A percentile compares a stretch with the other conserved stretches of the same genome.
phyloP scores from a whole-genome alignment of 345 rosid genomes.

The Brassica cretica region DNA sequence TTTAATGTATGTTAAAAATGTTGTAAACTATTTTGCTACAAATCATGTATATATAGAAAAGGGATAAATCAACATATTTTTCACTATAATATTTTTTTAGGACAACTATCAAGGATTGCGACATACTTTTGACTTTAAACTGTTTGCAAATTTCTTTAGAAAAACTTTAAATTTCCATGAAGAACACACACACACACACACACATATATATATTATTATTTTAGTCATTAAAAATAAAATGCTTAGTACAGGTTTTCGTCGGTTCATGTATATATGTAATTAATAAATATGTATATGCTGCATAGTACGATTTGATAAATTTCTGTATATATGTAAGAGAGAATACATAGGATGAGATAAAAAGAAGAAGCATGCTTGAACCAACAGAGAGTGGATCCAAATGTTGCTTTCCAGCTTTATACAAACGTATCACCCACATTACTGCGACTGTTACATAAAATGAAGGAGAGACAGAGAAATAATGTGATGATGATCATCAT shows the following conservation, averaged over 20 bases:
- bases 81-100: neutral
- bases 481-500: conserved; percentile 20
- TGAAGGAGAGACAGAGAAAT: neutral
- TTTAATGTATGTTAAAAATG: neutral
- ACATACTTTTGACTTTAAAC: neutral
- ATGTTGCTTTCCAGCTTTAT: conserved; percentile 42
- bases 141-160: no score
- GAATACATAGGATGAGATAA: conserved; percentile 29
- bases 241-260: neutral
- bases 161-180: neutral
- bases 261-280: neutral
- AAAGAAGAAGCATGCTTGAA: conserved; percentile 31
- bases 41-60: neutral
- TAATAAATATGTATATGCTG: neutral
- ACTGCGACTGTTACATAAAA: conserved; percentile 37
- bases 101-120: neutral
- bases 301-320: neutral
- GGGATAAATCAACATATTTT: neutral
- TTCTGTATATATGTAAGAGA: neutral
- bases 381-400: conserved; percentile 34
- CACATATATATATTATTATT: neutral
- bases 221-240: neutral
- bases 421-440: conserved; percentile 42
- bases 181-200: neutral
- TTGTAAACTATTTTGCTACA: neutral